Conservation (phyloP, 768 basidiomycete species). For the Psilocybe tampanensis region DNA sequence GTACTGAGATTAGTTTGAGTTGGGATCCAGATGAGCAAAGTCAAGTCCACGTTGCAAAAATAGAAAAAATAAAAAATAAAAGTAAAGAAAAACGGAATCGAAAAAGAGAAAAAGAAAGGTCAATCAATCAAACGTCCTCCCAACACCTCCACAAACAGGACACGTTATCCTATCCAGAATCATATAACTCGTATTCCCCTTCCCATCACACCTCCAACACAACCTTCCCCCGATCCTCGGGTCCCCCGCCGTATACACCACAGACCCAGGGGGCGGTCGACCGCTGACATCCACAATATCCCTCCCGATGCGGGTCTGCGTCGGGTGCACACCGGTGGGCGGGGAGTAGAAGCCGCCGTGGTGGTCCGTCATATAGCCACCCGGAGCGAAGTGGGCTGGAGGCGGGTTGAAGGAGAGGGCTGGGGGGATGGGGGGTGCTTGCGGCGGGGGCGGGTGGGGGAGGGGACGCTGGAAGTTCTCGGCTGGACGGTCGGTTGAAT, state of each 20-base stretch:
- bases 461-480: slow-evolving; percentile 24
- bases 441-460: slow-evolving; percentile 10
- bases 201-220: slow-evolving; percentile 70
- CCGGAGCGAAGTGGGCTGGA: slow-evolving; percentile 7
- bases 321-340: slow-evolving; percentile 4
- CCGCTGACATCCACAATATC: neutral
- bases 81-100: no score
- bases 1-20: no score
- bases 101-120: no score
- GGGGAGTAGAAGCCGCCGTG: slow-evolving; percentile 9
- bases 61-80: no score
- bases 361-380: slow-evolving; percentile 16
- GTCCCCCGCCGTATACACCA: slow-evolving; percentile 65
- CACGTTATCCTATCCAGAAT: slow-evolving; percentile 59
- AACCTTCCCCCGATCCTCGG: slow-evolving; percentile 64
- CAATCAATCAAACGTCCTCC: slow-evolving; percentile 45
- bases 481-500: neutral
- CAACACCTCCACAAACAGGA: slow-evolving; percentile 62
- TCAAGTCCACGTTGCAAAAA: no score
- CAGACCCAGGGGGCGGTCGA: slow-evolving; percentile 38
- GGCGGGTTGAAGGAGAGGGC: slow-evolving; percentile 10
- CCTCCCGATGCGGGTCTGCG: slow-evolving; percentile 2
- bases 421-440: slow-evolving; percentile 19
- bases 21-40: no score
- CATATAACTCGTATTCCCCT: slow-evolving; percentile 52